Evolutionary conservation across 371 early-diverging fungal species (phyloP).

Genomic region (Mortierella sp.): DNA sequence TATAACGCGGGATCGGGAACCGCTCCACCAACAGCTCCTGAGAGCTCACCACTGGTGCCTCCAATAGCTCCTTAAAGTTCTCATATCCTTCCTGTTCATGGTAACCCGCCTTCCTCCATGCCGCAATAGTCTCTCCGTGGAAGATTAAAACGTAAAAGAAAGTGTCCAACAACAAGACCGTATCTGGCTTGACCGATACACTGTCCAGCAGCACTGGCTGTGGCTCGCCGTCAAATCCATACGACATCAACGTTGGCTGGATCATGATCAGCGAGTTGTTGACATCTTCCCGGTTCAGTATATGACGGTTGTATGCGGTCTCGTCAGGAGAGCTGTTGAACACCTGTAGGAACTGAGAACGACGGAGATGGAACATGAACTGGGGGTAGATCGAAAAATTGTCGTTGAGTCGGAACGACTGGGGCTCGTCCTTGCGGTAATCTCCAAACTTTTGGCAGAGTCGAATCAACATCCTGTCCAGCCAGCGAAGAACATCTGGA

Average conservation of each 20-base stretch:
- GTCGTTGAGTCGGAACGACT: conserved; percentile 90
- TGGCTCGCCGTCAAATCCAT: conserved; percentile 91
- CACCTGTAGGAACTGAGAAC: conserved; percentile 98
- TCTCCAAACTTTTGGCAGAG: conserved; percentile 98
- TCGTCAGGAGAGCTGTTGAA: conserved; percentile 99
- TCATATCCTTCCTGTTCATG: conserved; percentile 94
- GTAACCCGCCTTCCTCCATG: conserved; percentile 94
- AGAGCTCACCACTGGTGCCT: conserved; percentile 92
- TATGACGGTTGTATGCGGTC: conserved; percentile 98
- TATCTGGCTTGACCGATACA: conserved; percentile 96
- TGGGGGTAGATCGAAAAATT: conserved; percentile 99
- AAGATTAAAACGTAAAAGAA: conserved; percentile 98
- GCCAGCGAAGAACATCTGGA: conserved; percentile 98
- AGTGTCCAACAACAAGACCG: conserved; percentile 97
- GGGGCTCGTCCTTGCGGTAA: conserved; percentile 97
- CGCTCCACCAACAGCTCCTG: conserved; percentile 93
- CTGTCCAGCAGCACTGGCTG: conserved; percentile 98
- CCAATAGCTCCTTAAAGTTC: conserved; percentile 94
- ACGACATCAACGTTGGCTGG: conserved; percentile 97
- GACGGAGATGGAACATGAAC: conserved; percentile 99
- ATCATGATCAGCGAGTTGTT: conserved; percentile 99
- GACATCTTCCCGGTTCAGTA: conserved; percentile 94
- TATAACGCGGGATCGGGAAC: conserved; percentile 99
- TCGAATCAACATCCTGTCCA: conserved; percentile 99
- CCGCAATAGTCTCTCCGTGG: conserved; percentile 94